These are phyloP conservation scores for Daldinia eschscholtzii DNA, from an alignment of 2,329 filamentous ascomycete species.

Conservation along the genomic window DNA sequence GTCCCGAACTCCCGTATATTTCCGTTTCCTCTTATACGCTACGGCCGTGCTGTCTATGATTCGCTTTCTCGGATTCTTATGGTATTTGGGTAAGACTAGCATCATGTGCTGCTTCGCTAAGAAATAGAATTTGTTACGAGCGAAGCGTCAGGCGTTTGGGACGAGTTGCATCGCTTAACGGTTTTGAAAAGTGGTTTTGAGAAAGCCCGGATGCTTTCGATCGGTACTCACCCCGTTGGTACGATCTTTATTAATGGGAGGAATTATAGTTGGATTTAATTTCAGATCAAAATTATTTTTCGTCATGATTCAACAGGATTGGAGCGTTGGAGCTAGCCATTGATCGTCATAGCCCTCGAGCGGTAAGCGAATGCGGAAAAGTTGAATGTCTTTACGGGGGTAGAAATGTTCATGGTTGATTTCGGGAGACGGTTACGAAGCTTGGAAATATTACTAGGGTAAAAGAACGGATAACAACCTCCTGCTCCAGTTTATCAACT, in stretches of 20 bases:
- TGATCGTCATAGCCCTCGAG: too few species aligned
- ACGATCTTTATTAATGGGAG: too few species aligned
- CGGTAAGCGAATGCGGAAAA: too few species aligned
- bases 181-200: not conserved
- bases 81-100: slow-evolving; percentile 46
- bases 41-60: slow-evolving; percentile 56
- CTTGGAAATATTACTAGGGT: too few species aligned
- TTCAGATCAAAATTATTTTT: not conserved
- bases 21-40: slow-evolving; percentile 5
- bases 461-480: too few species aligned
- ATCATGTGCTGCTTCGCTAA: slow-evolving; percentile 1
- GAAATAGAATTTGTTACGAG: not conserved
- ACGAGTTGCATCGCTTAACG: not conserved
- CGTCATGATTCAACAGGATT: too few species aligned
- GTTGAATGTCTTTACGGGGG: too few species aligned
- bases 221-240: not conserved
- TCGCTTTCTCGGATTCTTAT: slow-evolving; percentile 1
- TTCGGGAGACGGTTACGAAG: too few species aligned
- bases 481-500: too few species aligned
- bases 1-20: slow-evolving; percentile 1
- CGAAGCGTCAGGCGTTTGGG: not conserved
- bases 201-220: not conserved
- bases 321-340: too few species aligned
- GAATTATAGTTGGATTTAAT: not conserved
- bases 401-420: too few species aligned